phyloP scores from a whole-genome alignment of 1,139 yeast species.

The Lizanozyma gosingica region DNA sequence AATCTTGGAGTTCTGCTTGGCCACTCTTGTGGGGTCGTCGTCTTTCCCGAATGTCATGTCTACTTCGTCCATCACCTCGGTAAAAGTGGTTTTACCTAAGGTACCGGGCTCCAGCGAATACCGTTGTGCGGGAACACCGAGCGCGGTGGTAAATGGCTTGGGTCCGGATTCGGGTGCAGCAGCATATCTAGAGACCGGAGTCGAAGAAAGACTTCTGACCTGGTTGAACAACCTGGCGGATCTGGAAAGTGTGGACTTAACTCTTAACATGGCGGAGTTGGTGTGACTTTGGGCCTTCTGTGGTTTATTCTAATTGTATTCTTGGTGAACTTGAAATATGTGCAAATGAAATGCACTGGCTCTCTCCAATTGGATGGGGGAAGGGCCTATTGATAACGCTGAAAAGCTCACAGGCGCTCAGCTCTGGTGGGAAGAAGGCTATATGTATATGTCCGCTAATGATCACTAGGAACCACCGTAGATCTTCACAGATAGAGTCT shows the following conservation, averaged over 20 bases:
- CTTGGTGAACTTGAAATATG: no score
- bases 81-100: conserved; percentile 34
- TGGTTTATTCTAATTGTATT: no score
- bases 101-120: conserved; percentile 24
- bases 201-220: neutral
- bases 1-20: conserved; percentile 47
- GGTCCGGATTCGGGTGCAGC: conserved; percentile 18
- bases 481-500: no score
- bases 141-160: conserved; percentile 21
- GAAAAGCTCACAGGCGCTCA: no score
- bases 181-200: neutral
- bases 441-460: no score
- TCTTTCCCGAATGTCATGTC: conserved; percentile 40
- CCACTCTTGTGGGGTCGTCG: conserved; percentile 37
- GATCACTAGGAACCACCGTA: no score
- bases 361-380: no score
- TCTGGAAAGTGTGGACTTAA: neutral
- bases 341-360: no score
- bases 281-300: no score
- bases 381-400: no score
- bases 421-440: no score
- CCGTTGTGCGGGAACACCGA: conserved; percentile 29
- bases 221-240: neutral
- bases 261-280: neutral
- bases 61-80: conserved; percentile 39